These are phyloP conservation scores for Sporopachydermia quercuum DNA, from an alignment of 805 yeast genomes.

Conservation along the genomic window DNA sequence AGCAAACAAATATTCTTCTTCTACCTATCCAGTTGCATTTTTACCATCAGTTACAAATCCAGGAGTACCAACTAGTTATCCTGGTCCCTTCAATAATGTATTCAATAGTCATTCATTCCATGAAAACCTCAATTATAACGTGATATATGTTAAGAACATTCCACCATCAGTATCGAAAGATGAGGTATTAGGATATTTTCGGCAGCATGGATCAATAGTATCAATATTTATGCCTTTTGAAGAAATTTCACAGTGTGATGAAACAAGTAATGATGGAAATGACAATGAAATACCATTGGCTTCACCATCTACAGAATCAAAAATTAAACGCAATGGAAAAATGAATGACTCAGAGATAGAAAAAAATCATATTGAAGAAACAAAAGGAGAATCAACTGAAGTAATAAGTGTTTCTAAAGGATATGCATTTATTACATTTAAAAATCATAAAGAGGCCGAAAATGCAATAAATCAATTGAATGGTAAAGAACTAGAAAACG, in stretches of 20 bases:
- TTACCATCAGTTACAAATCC: no score
- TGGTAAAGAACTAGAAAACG: constrained; percentile 8
- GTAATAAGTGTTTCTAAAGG: background rate
- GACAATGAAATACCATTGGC: background rate
- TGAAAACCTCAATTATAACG: background rate
- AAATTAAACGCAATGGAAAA: background rate
- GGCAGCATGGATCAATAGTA: background rate
- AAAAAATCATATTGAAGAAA: no score
- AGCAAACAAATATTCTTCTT: no score
- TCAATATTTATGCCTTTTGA: background rate
- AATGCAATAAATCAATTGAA: background rate
- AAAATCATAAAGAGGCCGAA: background rate
- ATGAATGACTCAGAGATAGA: background rate
- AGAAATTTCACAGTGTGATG: no score
- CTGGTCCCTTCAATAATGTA: no score
- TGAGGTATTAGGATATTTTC: background rate
- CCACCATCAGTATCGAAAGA: background rate
- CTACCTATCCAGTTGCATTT: no score
- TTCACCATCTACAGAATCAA: background rate
- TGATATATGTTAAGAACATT: background rate
- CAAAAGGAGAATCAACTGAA: background rate
- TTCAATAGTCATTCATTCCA: no score
- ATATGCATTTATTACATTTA: constrained; percentile 1
- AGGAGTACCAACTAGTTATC: no score
- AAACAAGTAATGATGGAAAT: background rate